Base-by-base conservation (phyloP, 148 eudicot species). In the Euryodendron excelsum region DNA sequence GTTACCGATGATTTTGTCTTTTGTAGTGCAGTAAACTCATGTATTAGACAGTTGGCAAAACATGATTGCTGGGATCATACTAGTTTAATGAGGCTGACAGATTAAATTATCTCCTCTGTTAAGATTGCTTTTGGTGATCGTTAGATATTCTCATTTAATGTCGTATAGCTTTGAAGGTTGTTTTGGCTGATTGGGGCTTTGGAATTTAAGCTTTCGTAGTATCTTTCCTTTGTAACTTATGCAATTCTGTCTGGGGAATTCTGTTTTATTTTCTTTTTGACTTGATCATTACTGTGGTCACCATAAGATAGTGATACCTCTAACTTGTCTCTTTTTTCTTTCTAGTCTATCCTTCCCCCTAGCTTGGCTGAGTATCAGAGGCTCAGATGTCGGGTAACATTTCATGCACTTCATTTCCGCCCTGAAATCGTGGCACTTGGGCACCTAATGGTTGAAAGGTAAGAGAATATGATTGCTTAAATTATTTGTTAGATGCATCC, bases 361-460 rank as follows among this genome's bases (percentile, higher is more conserved):
- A 86, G 85, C 86, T 86, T 91, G 87, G 91, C 77, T 14, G 99
- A 96, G 86, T 89, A 88, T 81, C 98, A 93, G 72, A 91, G 99
- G 88, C 98, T 96, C 66, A 89, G 98, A 88, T 96, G 99, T 81
- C 92, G 99, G 81, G 98, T 91, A 72, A 93, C 98, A 77, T 96
- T 91, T 88, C 93, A 93, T 66, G 99, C 97, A 44, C 93, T 96
- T 81, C 91, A 63, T 60, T 96, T 96, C 73, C 96, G 99, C 56
- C 81, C 90, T 72, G 94, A 90, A 82, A 90, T 96, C 83, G 67
- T 82, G 69, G 85, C 86, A 64, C 88, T 91, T 81, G 99, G 93
- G 72, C 89, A 81, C 64, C 81, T 80, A 72, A 89, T 93, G 86
- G 92, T 91, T 83, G 86, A 88, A 85, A 96, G 94, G 99, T 87